Conservation (phyloP, 148 eudicot genomes). For the Silene uniflora region DNA sequence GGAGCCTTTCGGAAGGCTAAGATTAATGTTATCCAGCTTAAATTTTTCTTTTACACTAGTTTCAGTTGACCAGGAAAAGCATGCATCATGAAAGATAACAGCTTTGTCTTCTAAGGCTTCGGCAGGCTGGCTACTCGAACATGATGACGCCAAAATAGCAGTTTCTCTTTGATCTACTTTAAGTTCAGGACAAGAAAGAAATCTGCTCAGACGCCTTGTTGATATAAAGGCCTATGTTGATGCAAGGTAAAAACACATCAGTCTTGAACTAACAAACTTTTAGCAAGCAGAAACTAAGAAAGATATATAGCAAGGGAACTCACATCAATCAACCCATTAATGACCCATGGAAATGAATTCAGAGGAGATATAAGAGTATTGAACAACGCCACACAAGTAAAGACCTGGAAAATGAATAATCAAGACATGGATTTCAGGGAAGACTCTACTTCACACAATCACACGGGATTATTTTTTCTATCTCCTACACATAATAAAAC, state of each 20-base stretch:
- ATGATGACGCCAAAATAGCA: constrained; percentile 30
- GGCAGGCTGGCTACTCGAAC: constrained; percentile 32
- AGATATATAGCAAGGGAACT: constrained; percentile 32
- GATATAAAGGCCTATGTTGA: constrained; percentile 70
- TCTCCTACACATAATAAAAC: neutral
- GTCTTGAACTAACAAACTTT: neutral
- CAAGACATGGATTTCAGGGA: constrained; percentile 12
- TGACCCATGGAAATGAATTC: constrained; percentile 99
- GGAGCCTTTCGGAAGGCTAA: constrained; percentile 66
- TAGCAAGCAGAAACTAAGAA: constrained; percentile 1
- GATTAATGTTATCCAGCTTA: constrained; percentile 50
- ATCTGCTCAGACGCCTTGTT: constrained; percentile 67
- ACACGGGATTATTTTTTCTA: neutral
- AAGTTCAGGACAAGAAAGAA: constrained; percentile 62
- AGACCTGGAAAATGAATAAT: constrained; percentile 58
- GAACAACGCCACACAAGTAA: constrained; percentile 92
- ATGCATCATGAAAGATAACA: constrained; percentile 58
- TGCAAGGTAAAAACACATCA: constrained; percentile 11
- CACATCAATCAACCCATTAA: constrained; percentile 92
- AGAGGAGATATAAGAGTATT: constrained; percentile 89
- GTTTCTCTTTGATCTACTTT: constrained; percentile 27
- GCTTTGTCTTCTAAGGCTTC: constrained; percentile 37
- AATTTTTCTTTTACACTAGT: constrained; percentile 36
- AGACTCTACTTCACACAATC: neutral
- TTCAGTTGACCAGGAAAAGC: constrained; percentile 69